Conservation (phyloP, 2,329 filamentous ascomycete species). For the Emericellopsis cladophorae region DNA sequence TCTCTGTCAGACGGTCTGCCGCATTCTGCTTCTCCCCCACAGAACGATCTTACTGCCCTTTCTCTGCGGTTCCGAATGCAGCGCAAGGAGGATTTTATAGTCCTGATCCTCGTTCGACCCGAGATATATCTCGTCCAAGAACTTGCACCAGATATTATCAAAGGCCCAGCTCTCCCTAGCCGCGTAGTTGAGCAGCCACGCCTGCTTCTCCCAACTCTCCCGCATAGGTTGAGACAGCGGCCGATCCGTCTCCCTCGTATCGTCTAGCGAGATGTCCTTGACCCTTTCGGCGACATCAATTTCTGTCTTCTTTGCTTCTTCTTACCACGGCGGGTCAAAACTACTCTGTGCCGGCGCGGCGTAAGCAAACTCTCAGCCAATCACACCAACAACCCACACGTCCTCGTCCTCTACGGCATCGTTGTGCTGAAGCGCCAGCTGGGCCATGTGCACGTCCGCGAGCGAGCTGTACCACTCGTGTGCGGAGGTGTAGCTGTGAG, state of each 20-base stretch:
- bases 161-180: conserved; percentile 22
- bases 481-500: no score
- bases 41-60: neutral
- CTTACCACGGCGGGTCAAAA: conserved; percentile 25
- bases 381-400: conserved; percentile 15
- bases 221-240: conserved; percentile 14
- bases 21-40: no score
- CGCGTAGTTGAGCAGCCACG: conserved; percentile 19
- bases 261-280: no score
- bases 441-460: conserved; percentile 8
- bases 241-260: no score
- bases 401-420: conserved; percentile 17
- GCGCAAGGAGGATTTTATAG: conserved; percentile 7
- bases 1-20: no score
- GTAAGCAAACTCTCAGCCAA: conserved; percentile 27
- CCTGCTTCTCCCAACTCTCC: conserved; percentile 19
- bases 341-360: conserved; percentile 17
- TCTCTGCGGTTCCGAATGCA: conserved; percentile 8
- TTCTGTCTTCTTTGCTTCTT: conserved; percentile 10
- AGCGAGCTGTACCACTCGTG: no score
- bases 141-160: conserved; percentile 21
- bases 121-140: conserved; percentile 18
- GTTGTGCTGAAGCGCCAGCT: conserved; percentile 23
- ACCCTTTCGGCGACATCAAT: neutral
- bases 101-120: conserved; percentile 8